phyloP scores from a whole-genome alignment of 768 basidiomycete species.

The Candolleomyces aberdarensis region DNA sequence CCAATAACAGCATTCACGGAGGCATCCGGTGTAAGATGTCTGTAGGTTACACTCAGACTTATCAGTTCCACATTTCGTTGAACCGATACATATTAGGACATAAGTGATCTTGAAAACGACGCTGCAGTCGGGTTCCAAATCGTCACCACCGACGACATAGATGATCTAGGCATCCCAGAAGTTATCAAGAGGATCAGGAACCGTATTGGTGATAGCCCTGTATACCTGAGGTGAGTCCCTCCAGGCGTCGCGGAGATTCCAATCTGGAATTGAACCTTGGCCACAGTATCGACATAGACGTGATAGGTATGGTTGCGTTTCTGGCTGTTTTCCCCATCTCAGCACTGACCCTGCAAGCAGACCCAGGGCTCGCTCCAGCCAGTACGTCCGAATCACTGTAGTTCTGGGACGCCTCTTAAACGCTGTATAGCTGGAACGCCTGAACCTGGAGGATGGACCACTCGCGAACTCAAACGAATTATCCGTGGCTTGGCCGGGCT shows the following conservation, averaged over 20 bases:
- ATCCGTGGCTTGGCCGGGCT: conserved; percentile 75
- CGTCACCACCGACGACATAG: conserved; percentile 79
- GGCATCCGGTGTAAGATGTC: conserved; percentile 78
- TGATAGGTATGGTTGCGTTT: conserved; percentile 49
- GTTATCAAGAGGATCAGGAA: conserved; percentile 69
- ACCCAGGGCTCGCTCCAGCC: conserved; percentile 77
- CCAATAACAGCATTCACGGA: conserved; percentile 78
- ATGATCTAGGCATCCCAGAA: conserved; percentile 68
- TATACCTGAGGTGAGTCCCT: conserved; percentile 65
- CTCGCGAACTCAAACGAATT: conserved; percentile 77
- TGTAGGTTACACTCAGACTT: conserved; percentile 24
- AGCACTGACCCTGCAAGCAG: conserved; percentile 21
- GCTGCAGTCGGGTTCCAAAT: conserved; percentile 72
- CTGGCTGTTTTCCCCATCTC: not conserved
- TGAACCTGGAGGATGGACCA: conserved; percentile 83
- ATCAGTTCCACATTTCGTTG: not conserved
- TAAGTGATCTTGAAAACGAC: conserved; percentile 66
- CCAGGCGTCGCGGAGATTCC: not conserved
- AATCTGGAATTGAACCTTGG: not conserved
- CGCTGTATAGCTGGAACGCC: conserved; percentile 67
- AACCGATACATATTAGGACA: conserved; percentile 39
- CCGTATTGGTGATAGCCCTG: conserved; percentile 70
- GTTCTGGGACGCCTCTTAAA: conserved; percentile 1
- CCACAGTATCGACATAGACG: conserved; percentile 74
- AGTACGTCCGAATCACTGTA: conserved; percentile 41